These are phyloP conservation scores for Monosporascus sp. DNA, from an alignment of 2,329 filamentous ascomycete genomes.

Conservation along the genomic window DNA sequence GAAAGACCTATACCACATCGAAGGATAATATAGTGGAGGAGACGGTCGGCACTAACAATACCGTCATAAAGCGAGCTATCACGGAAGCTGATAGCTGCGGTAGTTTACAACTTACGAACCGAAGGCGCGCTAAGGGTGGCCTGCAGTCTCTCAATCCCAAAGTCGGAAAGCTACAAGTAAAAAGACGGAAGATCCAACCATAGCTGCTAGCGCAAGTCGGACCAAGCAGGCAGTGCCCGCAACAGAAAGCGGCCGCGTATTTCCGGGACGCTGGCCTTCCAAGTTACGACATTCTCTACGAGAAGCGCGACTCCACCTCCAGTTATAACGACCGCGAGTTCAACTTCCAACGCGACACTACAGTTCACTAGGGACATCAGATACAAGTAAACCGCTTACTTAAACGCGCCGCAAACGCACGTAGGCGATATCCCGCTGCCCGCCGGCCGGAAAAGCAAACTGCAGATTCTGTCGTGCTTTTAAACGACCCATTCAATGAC, in stretches of 20 bases:
- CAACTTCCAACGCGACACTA: neutral
- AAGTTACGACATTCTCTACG: neutral
- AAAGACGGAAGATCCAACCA: too few relatives aligned
- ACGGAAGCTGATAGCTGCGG: neutral
- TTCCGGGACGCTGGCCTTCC: neutral
- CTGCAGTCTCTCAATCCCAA: neutral
- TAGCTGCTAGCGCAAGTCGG: too few relatives aligned
- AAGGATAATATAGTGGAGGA: too few relatives aligned
- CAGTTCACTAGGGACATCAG: neutral
- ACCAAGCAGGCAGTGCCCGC: too few relatives aligned
- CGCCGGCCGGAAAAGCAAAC: neutral
- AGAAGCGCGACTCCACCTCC: too few relatives aligned
- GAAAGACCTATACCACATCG: too few relatives aligned
- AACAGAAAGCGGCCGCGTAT: too few relatives aligned
- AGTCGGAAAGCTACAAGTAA: neutral
- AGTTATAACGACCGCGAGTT: too few relatives aligned
- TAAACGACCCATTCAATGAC: neutral
- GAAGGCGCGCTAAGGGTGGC: neutral
- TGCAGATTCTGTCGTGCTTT: neutral
- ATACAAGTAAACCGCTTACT: neutral
- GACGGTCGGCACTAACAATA: neutral
- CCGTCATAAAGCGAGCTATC: too few relatives aligned
- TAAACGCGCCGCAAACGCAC: neutral
- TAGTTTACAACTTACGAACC: neutral
- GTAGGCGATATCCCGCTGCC: neutral